Evolutionary conservation across 345 rosid species (phyloP).

Genomic region (Lepidium africanum): DNA sequence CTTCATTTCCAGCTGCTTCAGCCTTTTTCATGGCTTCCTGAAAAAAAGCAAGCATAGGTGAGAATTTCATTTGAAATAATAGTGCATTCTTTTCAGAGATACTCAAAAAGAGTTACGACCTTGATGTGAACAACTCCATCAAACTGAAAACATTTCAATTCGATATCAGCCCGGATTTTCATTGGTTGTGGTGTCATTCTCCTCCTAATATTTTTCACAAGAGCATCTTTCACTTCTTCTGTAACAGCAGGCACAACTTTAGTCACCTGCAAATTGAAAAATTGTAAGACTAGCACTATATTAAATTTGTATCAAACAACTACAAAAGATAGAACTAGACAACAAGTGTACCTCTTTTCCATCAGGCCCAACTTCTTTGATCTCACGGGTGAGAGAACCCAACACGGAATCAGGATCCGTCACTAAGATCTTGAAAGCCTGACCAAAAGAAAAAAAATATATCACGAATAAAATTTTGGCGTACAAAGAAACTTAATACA

Average conservation of each 20-base stretch:
- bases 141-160: slow-evolving; percentile 95
- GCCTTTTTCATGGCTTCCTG: slow-evolving; percentile 97
- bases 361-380: slow-evolving; percentile 78
- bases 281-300: background rate
- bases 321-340: background rate
- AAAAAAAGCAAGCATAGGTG: slow-evolving; percentile 5
- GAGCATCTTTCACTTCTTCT: slow-evolving; percentile 79
- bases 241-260: slow-evolving; percentile 81
- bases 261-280: slow-evolving; percentile 43
- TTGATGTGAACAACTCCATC: slow-evolving; percentile 97
- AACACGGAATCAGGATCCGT: slow-evolving; percentile 86
- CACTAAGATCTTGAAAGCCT: slow-evolving; percentile 93
- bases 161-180: slow-evolving; percentile 93
- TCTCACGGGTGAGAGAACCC: slow-evolving; percentile 69
- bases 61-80: background rate
- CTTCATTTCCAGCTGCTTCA: slow-evolving; percentile 84
- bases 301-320: background rate
- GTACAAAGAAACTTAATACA: background rate
- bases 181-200: slow-evolving; percentile 97
- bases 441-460: slow-evolving; percentile 7
- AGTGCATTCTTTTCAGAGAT: background rate
- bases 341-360: slow-evolving; percentile 66
- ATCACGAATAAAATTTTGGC: background rate
- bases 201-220: slow-evolving; percentile 79
- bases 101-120: slow-evolving; percentile 29